A percentile compares a stretch with the other conserved stretches of the same genome.
These are phyloP conservation scores for Hygrocybe punicea DNA, from an alignment of 768 basidiomycete genomes.

Conservation along the genomic window DNA sequence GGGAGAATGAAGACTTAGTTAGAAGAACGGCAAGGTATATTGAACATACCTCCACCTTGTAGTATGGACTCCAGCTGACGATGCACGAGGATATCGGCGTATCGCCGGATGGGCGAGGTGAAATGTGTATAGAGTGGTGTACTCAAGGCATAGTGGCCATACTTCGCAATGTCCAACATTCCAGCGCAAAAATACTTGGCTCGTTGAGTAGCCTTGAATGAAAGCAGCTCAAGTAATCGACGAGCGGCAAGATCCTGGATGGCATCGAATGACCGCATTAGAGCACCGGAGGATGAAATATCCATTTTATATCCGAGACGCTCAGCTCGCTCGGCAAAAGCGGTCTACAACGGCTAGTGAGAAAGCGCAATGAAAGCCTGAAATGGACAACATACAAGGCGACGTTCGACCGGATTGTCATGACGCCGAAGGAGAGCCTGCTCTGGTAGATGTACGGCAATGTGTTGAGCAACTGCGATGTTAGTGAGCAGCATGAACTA, in stretches of 20 bases:
- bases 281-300: constrained; percentile 66
- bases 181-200: constrained; percentile 99
- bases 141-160: constrained; percentile 87
- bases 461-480: constrained; percentile 84
- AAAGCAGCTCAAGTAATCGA: constrained; percentile 75
- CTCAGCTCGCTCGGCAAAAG: constrained; percentile 75
- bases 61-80: constrained; percentile 92
- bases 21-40: neutral
- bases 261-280: constrained; percentile 81
- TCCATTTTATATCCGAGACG: constrained; percentile 84
- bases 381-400: constrained; percentile 55
- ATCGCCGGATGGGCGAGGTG: constrained; percentile 88
- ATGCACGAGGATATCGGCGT: constrained; percentile 92
- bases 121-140: constrained; percentile 91
- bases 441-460: constrained; percentile 92
- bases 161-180: constrained; percentile 99
- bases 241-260: constrained; percentile 72
- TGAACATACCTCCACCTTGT: constrained; percentile 57
- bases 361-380: neutral
- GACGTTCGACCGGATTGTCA: constrained; percentile 87
- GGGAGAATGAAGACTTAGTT: constrained; percentile 7
- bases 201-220: constrained; percentile 87
- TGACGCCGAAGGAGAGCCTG: constrained; percentile 96
- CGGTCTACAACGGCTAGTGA: constrained; percentile 46
- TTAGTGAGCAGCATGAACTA: constrained; percentile 96